Evolutionary conservation across 1,139 yeast genomes (phyloP).

Genomic region (Geotrichum fermentans): DNA sequence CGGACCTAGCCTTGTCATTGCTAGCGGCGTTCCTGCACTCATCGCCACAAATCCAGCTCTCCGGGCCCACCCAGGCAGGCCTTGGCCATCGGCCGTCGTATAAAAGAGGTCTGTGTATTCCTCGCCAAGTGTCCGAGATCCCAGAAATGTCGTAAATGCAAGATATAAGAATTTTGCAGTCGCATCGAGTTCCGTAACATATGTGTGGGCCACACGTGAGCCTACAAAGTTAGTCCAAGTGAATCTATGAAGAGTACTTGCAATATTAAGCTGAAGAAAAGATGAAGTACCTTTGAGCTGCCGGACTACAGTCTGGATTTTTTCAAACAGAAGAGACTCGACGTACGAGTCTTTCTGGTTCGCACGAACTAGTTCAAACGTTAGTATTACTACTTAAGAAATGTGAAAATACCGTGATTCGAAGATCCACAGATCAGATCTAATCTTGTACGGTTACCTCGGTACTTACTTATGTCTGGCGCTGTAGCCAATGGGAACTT

Average conservation of each 20-base stretch:
- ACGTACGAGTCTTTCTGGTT: conserved; percentile 82
- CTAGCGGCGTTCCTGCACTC: conserved; percentile 26
- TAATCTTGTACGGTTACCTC: too few species aligned
- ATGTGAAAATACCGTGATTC: background rate
- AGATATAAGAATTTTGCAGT: conserved; percentile 58
- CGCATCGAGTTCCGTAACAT: conserved; percentile 59
- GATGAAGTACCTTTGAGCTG: conserved; percentile 45
- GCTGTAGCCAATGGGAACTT: conserved; percentile 43
- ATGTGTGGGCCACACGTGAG: conserved; percentile 44
- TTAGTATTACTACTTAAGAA: too few species aligned
- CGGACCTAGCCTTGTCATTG: background rate
- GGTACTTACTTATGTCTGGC: conserved; percentile 41
- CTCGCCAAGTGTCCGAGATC: conserved; percentile 84
- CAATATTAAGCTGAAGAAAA: too few species aligned
- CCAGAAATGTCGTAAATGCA: conserved; percentile 64
- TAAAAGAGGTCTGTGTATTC: conserved; percentile 86
- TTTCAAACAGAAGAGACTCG: conserved; percentile 51
- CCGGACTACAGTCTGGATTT: conserved; percentile 55
- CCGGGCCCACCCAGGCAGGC: conserved; percentile 28
- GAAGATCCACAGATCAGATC: too few species aligned
- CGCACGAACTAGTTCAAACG: conserved; percentile 44
- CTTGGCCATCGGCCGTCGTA: conserved; percentile 49
- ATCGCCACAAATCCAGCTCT: conserved; percentile 34
- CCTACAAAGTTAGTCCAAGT: background rate
- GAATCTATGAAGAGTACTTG: conserved; percentile 59